A percentile compares a stretch with the other conserved stretches of the same genome.
Conservation (phyloP, 768 basidiomycete species). For the Dictyophora rubrovolvata region DNA sequence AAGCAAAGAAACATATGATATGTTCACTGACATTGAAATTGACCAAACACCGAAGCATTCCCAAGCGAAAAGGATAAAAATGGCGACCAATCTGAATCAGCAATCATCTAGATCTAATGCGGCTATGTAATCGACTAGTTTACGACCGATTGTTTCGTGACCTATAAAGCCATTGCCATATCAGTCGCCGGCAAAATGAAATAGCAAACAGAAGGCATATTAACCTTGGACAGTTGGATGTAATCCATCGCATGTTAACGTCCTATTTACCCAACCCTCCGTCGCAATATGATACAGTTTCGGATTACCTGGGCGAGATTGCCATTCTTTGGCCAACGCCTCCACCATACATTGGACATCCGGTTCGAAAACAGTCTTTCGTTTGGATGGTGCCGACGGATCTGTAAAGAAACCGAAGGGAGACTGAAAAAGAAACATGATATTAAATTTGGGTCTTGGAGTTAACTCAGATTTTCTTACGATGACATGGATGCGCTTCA, state of each 20-base stretch:
- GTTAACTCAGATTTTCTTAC: not conserved
- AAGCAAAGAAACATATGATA: no score
- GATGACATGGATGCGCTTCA: conserved; percentile 3
- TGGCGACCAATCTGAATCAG: not conserved
- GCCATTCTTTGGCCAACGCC: not conserved
- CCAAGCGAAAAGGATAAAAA: not conserved
- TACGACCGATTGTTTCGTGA: not conserved
- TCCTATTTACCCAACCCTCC: conserved; percentile 4
- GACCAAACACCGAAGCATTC: no score
- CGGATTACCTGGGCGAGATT: not conserved
- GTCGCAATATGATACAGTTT: not conserved
- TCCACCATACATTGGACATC: not conserved
- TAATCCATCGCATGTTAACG: conserved; percentile 7
- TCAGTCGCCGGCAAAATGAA: not conserved
- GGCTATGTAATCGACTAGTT: conserved; percentile 4
- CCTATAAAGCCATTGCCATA: not conserved
- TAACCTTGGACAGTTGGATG: conserved; percentile 2
- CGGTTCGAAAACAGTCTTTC: not conserved
- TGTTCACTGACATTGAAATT: no score
- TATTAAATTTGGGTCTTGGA: not conserved
- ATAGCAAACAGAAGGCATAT: no score
- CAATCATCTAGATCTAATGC: not conserved
- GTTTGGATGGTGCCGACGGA: not conserved
- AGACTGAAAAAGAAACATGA: not conserved
- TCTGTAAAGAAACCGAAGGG: conserved; percentile 1